These are phyloP conservation scores for Phaseolus coccineus DNA, from an alignment of 331 rosid species.

Conservation along the genomic window DNA sequence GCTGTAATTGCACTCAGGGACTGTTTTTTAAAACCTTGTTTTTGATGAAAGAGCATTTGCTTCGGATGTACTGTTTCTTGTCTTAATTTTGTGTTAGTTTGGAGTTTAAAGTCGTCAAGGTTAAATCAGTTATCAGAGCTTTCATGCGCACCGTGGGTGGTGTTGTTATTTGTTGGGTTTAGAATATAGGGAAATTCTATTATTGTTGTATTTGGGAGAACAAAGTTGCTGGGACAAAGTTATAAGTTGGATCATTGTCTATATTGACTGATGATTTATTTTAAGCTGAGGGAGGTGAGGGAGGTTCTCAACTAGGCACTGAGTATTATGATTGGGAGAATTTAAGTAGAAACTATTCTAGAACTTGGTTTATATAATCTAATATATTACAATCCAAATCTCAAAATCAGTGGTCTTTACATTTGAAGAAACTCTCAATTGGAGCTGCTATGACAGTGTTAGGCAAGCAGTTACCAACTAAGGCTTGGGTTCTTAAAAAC, in stretches of 20 bases:
- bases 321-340: background rate
- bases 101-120: background rate
- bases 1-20: background rate
- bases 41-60: background rate
- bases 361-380: background rate
- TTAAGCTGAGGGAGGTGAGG: no score
- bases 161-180: background rate
- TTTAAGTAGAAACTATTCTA: background rate
- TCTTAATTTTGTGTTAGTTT: background rate
- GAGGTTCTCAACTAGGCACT: background rate
- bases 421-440: constrained; percentile 81
- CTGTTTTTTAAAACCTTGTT: no score
- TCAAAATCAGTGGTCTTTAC: constrained; percentile 77
- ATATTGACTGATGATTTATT: background rate
- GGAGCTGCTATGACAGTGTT: constrained; percentile 88
- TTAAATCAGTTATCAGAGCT: background rate
- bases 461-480: no score
- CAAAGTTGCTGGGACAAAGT: background rate
- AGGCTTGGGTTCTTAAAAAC: no score
- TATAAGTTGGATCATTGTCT: background rate
- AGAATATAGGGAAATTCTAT: background rate
- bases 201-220: background rate
- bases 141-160: background rate
- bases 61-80: background rate
- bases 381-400: constrained; percentile 63